Evolutionary conservation across 257 asterid genomes (phyloP), one percentile per base, ranked within the genome.

Genomic region (Lavandula angustifolia): DNA sequence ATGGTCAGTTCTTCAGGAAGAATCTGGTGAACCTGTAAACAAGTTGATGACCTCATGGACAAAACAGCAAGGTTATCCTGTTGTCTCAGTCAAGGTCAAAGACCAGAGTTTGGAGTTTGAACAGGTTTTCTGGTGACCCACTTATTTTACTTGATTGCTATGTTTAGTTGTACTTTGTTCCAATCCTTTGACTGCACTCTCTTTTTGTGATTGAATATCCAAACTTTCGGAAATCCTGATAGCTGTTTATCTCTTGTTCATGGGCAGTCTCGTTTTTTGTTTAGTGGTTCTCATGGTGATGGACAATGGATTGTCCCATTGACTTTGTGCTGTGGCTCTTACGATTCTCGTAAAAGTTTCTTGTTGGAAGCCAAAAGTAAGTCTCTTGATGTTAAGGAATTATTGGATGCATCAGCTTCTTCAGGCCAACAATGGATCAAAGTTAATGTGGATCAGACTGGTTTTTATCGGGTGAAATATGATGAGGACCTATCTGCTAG

Each of bases 251-350:
- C 18, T 67, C 14, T 62, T 29, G 27, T 71, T 62, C 59, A 17
- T 76, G 67, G 53, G 63, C 96, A 92, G 98, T 79, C 94, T 11
- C 95, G 74, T 67, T 88, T 92, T 79, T 82, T 92, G 69, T 61
- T 85, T 64, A 83, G 83, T 49, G 96, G 95, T 67, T 75, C 90
- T 61, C 85, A 64, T 51, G 95, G 98, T 48, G 95, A 86, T 56
- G 96, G 96, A 57, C 92, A 86, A 77, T 92, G 98, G 98, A 74
- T 92, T 68, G 89, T 88, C 79, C 98, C 98, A 47, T 29, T 92
- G 77, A 85, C 95, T 61, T 69, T 92, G 53, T 85, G 95, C 63
- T 78, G 79, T 62, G 83, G 89, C 72, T 80, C 96, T 54, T 92
- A 92, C 60, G 87, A 82, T 73, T 67, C 84, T 75, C 79, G 78